These are phyloP conservation scores for Metarhizium rileyi DNA, from an alignment of 2,329 filamentous ascomycete genomes.

Conservation along the genomic window DNA sequence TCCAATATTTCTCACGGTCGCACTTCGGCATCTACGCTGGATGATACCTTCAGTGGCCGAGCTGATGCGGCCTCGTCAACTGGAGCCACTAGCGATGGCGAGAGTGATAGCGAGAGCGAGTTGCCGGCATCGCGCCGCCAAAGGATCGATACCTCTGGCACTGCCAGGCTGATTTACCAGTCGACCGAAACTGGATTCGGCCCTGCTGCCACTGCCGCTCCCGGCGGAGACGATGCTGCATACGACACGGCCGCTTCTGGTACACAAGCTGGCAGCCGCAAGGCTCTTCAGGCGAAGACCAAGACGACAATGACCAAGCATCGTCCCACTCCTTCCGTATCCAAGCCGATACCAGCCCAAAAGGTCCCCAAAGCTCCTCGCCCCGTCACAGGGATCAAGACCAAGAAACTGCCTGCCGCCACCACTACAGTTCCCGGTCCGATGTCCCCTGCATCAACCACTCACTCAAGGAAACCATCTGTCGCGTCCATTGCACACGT, in stretches of 20 bases:
- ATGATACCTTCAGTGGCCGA: constrained; percentile 85
- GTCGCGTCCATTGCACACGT: constrained; percentile 46
- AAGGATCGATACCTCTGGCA: constrained; percentile 37
- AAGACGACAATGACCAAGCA: constrained; percentile 29
- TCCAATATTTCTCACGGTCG: constrained; percentile 89
- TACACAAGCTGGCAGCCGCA: constrained; percentile 27
- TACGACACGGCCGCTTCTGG: constrained; percentile 21
- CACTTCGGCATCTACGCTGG: constrained; percentile 84
- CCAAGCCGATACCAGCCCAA: constrained; percentile 21
- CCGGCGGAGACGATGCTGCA: constrained; percentile 25
- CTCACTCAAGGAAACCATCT: constrained; percentile 67
- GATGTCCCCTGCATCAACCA: constrained; percentile 57
- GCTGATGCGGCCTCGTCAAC: constrained; percentile 80
- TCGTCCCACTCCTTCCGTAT: constrained; percentile 23
- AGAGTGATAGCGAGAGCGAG: constrained; percentile 56
- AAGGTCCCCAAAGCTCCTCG: constrained; percentile 38
- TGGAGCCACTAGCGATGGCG: constrained; percentile 71
- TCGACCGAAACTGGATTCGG: constrained; percentile 45
- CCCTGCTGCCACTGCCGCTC: constrained; percentile 40
- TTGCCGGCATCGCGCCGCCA: constrained; percentile 49
- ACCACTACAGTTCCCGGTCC: constrained; percentile 25
- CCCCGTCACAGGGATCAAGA: constrained; percentile 28
- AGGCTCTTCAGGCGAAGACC: constrained; percentile 29
- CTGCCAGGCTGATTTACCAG: constrained; percentile 37
- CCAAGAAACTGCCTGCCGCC: constrained; percentile 36